Conservation (phyloP, 306 rosid genomes). For the Cucumis sativus region DNA sequence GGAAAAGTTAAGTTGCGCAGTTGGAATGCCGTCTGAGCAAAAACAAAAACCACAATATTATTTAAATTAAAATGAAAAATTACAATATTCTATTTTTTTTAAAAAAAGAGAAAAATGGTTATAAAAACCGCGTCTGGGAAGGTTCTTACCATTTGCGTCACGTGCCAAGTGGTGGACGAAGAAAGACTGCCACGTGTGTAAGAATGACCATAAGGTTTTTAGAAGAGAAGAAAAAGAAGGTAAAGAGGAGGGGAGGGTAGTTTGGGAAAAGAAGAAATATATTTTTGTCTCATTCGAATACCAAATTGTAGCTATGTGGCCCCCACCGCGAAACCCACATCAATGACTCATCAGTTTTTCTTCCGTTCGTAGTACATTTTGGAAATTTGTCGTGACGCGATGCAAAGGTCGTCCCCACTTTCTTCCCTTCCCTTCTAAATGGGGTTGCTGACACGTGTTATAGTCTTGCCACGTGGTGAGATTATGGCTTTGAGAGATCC, state of each 20-base stretch:
- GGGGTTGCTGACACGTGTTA: neutral
- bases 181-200: neutral
- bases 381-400: neutral
- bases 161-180: neutral
- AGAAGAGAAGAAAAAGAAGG: neutral
- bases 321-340: neutral
- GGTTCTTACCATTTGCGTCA: neutral
- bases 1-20: no score
- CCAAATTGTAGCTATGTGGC: neutral
- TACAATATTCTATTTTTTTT: no score
- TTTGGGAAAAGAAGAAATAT: neutral
- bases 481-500: neutral
- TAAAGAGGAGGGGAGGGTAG: neutral
- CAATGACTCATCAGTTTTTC: neutral
- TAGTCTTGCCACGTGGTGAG: neutral
- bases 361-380: neutral
- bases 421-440: neutral
- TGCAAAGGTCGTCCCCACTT: neutral
- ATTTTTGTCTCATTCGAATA: neutral
- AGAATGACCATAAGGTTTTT: neutral
- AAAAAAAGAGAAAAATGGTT: neutral
- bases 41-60: no score
- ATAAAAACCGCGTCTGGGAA: neutral
- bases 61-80: no score
- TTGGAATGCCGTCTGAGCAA: no score